These are phyloP conservation scores for Parascedosporium putredinis DNA, from an alignment of 2,329 filamentous ascomycete genomes.

Conservation along the genomic window DNA sequence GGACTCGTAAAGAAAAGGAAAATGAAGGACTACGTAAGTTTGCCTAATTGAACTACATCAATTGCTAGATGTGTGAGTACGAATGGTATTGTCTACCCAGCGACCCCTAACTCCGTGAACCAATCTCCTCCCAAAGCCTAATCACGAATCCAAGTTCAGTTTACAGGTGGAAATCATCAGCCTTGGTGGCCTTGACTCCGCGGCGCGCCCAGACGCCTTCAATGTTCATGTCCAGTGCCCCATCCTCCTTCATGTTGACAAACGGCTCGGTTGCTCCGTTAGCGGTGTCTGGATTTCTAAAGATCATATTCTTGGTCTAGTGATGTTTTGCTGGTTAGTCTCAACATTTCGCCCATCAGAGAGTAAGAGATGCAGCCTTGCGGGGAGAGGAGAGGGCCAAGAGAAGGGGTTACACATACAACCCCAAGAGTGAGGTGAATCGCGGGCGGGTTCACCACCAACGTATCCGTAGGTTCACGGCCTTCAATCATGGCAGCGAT, in stretches of 20 bases:
- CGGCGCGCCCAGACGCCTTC: neutral
- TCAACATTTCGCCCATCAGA: too few relatives aligned
- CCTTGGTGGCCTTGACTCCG: neutral
- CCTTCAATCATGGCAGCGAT: constrained; percentile 35
- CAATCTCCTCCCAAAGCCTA: neutral
- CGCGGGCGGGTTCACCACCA: constrained; percentile 34
- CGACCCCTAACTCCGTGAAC: neutral
- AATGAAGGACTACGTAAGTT: too few relatives aligned
- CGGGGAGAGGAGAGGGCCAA: too few relatives aligned
- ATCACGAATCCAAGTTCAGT: neutral
- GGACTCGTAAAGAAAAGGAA: too few relatives aligned
- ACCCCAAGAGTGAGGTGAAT: constrained; percentile 45
- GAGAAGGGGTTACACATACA: too few relatives aligned
- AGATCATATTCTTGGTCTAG: neutral
- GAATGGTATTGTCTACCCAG: neutral
- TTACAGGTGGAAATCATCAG: neutral
- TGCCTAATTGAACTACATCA: too few relatives aligned
- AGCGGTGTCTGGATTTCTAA: neutral
- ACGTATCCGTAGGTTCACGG: constrained; percentile 26
- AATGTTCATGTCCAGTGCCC: neutral
- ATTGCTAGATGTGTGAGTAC: too few relatives aligned
- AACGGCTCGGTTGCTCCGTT: neutral
- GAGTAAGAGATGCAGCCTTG: too few relatives aligned
- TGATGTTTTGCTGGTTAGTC: too few relatives aligned
- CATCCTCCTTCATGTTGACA: neutral